These are phyloP conservation scores for Metschnikowia anglica DNA, from an alignment of 805 yeast genomes.

Conservation along the genomic window DNA sequence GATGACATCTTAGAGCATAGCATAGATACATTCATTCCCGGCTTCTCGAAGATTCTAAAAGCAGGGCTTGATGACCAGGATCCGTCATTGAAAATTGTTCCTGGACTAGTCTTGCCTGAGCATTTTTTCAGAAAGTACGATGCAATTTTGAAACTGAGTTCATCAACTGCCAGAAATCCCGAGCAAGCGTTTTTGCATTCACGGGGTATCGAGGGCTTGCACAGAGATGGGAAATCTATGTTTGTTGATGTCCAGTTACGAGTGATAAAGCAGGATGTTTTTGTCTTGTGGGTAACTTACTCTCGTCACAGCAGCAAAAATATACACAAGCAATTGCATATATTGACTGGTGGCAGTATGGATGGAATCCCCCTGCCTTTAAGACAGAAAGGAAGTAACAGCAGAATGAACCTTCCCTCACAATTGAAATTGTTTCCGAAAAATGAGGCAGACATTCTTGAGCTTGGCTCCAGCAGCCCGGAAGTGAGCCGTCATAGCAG, in stretches of 20 bases:
- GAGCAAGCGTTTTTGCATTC: constrained; percentile 57
- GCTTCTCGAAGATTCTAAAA: constrained; percentile 49
- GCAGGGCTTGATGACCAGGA: constrained; percentile 35
- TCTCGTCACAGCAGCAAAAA: constrained; percentile 47
- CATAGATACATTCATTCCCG: constrained; percentile 61
- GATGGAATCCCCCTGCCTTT: constrained; percentile 13
- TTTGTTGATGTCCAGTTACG: constrained; percentile 80
- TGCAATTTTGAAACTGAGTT: constrained; percentile 37
- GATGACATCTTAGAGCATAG: constrained; percentile 40
- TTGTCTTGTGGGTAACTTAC: constrained; percentile 83
- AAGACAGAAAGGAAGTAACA: constrained; percentile 9
- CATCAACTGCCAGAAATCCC: constrained; percentile 27
- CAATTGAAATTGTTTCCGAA: constrained; percentile 51
- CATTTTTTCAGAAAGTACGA: constrained; percentile 78
- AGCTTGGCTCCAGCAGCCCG: constrained; percentile 28
- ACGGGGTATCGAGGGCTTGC: constrained; percentile 66
- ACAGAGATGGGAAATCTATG: constrained; percentile 64
- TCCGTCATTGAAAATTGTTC: constrained; percentile 28
- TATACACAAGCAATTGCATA: constrained; percentile 28
- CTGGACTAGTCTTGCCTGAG: constrained; percentile 86
- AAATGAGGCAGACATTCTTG: constrained; percentile 32
- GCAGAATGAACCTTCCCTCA: constrained; percentile 46
- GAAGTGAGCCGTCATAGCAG: constrained; percentile 35
- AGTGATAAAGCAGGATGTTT: constrained; percentile 56
- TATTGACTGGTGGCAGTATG: constrained; percentile 18